Evolutionary conservation across 2,329 filamentous ascomycete genomes (phyloP).

Genomic region (Fusarium burgessii): DNA sequence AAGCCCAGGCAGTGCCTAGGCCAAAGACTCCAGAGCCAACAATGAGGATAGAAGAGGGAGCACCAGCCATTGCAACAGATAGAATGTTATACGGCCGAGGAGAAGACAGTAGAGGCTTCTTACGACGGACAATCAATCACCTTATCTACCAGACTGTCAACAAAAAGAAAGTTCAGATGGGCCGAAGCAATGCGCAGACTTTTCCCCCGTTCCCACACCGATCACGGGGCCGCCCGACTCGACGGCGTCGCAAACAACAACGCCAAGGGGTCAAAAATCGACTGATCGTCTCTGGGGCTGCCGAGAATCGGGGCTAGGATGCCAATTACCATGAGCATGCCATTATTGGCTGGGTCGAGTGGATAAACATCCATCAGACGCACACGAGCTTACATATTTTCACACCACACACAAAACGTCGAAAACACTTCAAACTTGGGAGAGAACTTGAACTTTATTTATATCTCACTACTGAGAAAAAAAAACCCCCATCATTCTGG

Average conservation of each 20-base stretch:
- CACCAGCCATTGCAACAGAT: conserved; percentile 46
- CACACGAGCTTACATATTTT: neutral
- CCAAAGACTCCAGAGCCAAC: conserved; percentile 77
- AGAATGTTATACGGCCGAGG: conserved; percentile 14
- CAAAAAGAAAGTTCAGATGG: conserved; percentile 22
- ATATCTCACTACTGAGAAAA: conserved; percentile 35
- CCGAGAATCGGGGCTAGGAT: conserved; percentile 41
- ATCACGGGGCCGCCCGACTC: conserved; percentile 43
- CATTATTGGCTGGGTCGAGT: conserved; percentile 22
- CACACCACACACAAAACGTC: conserved; percentile 10
- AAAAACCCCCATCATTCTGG: neutral
- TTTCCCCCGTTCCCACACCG: conserved; percentile 40
- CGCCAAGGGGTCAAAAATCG: conserved; percentile 24
- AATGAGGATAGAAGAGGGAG: conserved; percentile 70
- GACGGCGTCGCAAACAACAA: conserved; percentile 5
- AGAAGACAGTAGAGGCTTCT: conserved; percentile 13
- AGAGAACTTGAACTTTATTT: conserved; percentile 37
- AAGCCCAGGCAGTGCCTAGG: conserved; percentile 72
- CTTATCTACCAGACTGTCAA: conserved; percentile 29
- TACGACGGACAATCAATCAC: neutral
- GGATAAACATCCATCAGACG: neutral
- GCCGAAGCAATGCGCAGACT: conserved; percentile 36
- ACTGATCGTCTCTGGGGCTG: conserved; percentile 17
- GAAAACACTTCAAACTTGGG: neutral
- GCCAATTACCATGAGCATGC: conserved; percentile 1